Conservation (phyloP, 805 yeast species). For the Suhomyces sp. region DNA sequence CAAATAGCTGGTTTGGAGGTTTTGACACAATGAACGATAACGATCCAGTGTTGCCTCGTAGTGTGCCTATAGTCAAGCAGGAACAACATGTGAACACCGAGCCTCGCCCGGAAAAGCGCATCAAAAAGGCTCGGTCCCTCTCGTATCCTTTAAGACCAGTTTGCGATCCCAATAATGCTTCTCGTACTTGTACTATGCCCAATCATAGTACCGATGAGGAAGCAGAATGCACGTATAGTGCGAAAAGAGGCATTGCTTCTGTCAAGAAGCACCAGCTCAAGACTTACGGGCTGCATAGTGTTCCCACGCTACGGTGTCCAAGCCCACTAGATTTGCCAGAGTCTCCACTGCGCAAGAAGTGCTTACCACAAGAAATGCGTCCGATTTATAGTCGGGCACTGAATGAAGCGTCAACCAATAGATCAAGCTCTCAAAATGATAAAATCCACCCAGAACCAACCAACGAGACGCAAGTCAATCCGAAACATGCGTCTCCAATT, state of each 20-base stretch:
- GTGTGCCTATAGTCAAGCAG: neutral
- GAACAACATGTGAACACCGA: neutral
- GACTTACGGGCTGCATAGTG: neutral
- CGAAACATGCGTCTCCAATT: neutral
- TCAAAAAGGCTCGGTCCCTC: neutral
- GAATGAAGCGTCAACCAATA: neutral
- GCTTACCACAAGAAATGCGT: neutral
- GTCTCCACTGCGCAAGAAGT: neutral
- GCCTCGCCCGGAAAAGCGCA: neutral
- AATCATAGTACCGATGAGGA: neutral
- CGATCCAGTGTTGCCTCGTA: neutral
- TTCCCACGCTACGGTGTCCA: neutral
- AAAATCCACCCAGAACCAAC: neutral
- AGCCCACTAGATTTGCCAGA: neutral
- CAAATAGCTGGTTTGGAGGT: slow-evolving; percentile 6
- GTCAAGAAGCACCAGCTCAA: neutral
- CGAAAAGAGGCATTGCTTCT: neutral
- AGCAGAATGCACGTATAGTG: neutral
- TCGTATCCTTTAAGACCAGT: neutral
- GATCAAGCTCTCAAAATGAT: neutral
- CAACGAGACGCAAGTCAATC: no score
- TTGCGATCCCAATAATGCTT: neutral
- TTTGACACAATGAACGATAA: neutral
- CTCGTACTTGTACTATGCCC: neutral
- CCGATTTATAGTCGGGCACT: neutral